Percentiles rank a stretch among this genome's conserved stretches.
These are phyloP conservation scores for Saprolegnia parasitica DNA, from an alignment of 352 stramenopile genomes.

Conservation along the genomic window DNA sequence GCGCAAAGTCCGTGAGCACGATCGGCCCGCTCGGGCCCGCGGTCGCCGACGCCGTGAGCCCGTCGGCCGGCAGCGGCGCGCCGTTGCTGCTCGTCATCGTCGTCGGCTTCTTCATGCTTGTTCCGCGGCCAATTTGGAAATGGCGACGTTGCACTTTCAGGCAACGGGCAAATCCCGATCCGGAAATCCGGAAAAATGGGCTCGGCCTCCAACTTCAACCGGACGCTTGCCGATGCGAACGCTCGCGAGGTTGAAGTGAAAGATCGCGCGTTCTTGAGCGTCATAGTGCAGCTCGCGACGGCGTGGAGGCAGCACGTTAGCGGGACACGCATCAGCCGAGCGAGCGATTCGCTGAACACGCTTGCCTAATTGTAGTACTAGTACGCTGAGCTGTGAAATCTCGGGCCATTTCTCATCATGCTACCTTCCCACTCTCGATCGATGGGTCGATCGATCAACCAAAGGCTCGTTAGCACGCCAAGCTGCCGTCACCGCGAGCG, in stretches of 20 bases:
- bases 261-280: background rate
- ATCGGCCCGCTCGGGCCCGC: constrained; percentile 55
- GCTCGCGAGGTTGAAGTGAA: no score
- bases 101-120: background rate
- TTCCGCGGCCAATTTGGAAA: background rate
- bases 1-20: constrained; percentile 77
- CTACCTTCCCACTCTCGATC: no score
- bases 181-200: background rate
- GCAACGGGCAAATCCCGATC: constrained; percentile 7
- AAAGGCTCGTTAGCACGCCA: background rate
- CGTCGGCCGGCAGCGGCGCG: constrained; percentile 52
- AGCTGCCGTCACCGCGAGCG: background rate
- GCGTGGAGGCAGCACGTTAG: no score
- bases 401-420: constrained; percentile 5
- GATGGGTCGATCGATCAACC: no score
- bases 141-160: background rate
- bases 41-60: constrained; percentile 67
- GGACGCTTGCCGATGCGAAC: background rate
- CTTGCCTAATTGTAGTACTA: background rate
- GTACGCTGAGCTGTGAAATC: background rate
- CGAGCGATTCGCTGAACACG: background rate
- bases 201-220: background rate
- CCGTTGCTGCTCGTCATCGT: constrained; percentile 34
- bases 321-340: background rate
- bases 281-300: no score